A percentile compares a stretch with the other conserved stretches of the same genome.
phyloP scores from a whole-genome alignment of 1,284 basidiomycete species.

The Naganishia sp. region DNA sequence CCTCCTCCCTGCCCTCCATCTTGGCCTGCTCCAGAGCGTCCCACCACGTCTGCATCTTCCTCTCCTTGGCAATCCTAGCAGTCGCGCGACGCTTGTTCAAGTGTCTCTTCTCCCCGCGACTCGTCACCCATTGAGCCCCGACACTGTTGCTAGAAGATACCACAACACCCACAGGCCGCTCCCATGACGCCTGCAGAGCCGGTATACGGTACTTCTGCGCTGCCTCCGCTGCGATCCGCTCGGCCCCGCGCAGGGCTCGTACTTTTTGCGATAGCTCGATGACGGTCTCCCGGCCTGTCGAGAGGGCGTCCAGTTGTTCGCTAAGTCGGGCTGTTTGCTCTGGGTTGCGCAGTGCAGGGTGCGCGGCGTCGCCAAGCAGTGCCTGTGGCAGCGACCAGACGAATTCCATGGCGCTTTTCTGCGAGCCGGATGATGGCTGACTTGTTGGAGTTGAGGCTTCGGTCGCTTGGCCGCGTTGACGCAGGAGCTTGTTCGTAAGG shows the following conservation, averaged over 20 bases:
- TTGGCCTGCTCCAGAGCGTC: slow-evolving; percentile 43
- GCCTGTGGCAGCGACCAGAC: slow-evolving; percentile 24
- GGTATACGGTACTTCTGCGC: slow-evolving; percentile 14
- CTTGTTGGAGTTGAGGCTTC: slow-evolving; percentile 8
- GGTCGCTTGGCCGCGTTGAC: background rate
- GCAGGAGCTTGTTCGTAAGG: slow-evolving; percentile 13
- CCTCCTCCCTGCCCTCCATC: slow-evolving; percentile 39
- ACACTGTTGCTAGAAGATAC: slow-evolving; percentile 36
- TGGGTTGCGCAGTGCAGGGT: background rate
- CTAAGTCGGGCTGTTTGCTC: background rate
- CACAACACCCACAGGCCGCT: slow-evolving; percentile 3
- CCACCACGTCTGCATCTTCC: slow-evolving; percentile 42
- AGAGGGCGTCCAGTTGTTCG: slow-evolving; percentile 12
- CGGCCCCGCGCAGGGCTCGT: slow-evolving; percentile 5
- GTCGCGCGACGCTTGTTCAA: slow-evolving; percentile 50
- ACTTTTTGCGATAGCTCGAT: slow-evolving; percentile 20
- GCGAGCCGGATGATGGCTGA: slow-evolving; percentile 14
- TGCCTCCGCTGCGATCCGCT: background rate
- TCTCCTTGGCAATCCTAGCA: slow-evolving; percentile 65
- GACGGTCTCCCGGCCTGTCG: slow-evolving; percentile 22
- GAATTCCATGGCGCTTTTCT: slow-evolving; percentile 14
- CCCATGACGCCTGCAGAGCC: slow-evolving; percentile 17
- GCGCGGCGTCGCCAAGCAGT: slow-evolving; percentile 3
- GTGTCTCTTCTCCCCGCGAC: slow-evolving; percentile 31
- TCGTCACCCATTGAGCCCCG: slow-evolving; percentile 33